A percentile compares a stretch with the other conserved stretches of the same genome.
phyloP scores from a whole-genome alignment of 345 rosid species.

The Lepidium sativum region DNA sequence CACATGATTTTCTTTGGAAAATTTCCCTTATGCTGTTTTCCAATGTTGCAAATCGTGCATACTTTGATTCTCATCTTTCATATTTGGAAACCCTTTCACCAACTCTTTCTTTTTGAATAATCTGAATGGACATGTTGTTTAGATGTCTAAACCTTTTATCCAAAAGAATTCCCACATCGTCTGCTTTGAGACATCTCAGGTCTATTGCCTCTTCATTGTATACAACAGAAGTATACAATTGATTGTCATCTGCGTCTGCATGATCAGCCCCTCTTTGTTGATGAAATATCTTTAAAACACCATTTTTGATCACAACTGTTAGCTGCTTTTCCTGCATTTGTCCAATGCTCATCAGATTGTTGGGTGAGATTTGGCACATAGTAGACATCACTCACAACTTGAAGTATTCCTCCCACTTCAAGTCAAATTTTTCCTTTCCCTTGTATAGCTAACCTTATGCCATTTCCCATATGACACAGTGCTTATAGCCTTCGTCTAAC shows the following conservation, averaged over 20 bases:
- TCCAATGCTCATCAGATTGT: neutral
- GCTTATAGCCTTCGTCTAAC: neutral
- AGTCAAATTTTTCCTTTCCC: neutral
- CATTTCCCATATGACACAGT: neutral
- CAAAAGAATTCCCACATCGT: neutral
- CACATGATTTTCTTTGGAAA: neutral
- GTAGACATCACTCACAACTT: neutral
- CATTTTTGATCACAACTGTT: neutral
- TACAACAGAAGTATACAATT: neutral
- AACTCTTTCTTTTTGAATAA: neutral
- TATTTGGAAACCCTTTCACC: neutral
- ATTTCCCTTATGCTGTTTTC: neutral
- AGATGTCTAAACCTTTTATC: neutral
- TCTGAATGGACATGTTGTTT: neutral
- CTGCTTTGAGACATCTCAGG: neutral
- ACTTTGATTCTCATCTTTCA: neutral
- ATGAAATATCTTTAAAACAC: neutral
- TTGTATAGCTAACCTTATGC: neutral
- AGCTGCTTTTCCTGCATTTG: neutral
- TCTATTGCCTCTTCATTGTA: neutral
- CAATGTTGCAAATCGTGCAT: neutral
- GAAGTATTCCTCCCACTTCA: neutral
- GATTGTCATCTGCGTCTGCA: neutral
- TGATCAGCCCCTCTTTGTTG: fast-evolving
- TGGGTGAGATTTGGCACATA: neutral